Evolutionary conservation across 1,139 yeast species (phyloP), one percentile per base, ranked within the genome.

Genomic region (Kluyveromyces marxianus): DNA sequence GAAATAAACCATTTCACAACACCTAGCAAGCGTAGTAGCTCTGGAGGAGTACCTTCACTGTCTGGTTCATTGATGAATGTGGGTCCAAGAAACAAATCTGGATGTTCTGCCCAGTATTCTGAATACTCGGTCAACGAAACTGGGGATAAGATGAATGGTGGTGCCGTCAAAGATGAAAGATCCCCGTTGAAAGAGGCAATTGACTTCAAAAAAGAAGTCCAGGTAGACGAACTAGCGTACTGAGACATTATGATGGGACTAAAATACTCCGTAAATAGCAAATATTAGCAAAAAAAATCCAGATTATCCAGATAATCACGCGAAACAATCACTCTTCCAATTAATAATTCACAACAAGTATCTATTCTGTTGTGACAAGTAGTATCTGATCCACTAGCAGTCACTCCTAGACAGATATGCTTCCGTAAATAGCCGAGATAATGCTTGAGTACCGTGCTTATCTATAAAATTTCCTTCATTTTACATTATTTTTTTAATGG

Each of bases 151-250:
- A 92, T 92, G 68, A 92, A 92, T n/a, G 98, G 97, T 28, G 98
- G 98, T 2, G 98, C 98, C 2, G 98, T 89, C 60, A 92, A 71
- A 2, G 96, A 82, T 21, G 96, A 86, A 55, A 92, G 71, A 64
- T 92, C 98, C 37, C 98, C 98, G 57, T 90, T 89, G 68, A 87
- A 92, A 10, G 95, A 80, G 36, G 97, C 95, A 58, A 92, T 80
- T 46, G 96, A 87, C 69, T 88, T 87, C 57, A 92, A 74, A 65
- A 92, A 90, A 25, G 90, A 79, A 25, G 94, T 81, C 96, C 96
- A 88, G 7, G 65, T 51, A 4, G 64, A 56, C 40, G 63, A 58
- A 45, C 56, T 57, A 41, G 65, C 65, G 54, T 62, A 59, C 44
- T 53, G 53, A 25, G 65, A 56, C 64, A 60, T 61, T 7, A 10